phyloP scores from a whole-genome alignment of 2,329 filamentous ascomycete genomes.

The Lachnellula suecica region DNA sequence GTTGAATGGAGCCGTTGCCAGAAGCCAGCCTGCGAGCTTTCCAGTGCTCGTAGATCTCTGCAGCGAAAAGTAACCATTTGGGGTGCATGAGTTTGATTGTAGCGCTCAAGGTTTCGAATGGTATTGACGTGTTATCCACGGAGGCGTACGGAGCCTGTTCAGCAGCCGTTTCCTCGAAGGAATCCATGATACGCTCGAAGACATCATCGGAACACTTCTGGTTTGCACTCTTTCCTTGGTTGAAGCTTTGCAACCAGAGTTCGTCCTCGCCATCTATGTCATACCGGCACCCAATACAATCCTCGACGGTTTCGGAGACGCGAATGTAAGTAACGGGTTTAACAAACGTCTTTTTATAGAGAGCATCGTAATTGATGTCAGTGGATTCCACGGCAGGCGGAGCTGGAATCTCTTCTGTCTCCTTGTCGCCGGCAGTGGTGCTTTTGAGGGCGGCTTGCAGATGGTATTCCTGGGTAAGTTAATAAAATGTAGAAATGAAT shows the following conservation, averaged over 20 bases:
- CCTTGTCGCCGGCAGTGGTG: conserved; percentile 24
- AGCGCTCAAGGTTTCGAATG: conserved; percentile 70
- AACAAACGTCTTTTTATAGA: conserved; percentile 78
- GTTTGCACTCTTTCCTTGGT: conserved; percentile 66
- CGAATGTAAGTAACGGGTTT: conserved; percentile 93
- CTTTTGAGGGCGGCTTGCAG: conserved; percentile 33
- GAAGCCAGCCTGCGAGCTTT: conserved; percentile 64
- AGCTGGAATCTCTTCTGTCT: conserved; percentile 53
- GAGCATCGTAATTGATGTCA: conserved; percentile 78
- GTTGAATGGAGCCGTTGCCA: conserved; percentile 72
- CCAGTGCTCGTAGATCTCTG: conserved; percentile 89
- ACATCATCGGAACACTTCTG: conserved; percentile 80
- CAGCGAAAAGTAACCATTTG: conserved; percentile 57
- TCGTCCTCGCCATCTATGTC: conserved; percentile 93
- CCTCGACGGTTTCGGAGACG: conserved; percentile 97
- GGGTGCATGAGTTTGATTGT: conserved; percentile 34
- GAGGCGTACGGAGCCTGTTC: conserved; percentile 85
- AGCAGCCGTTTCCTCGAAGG: conserved; percentile 85
- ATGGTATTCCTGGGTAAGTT: conserved; percentile 33
- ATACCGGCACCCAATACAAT: conserved; percentile 87
- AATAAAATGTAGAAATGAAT: no score
- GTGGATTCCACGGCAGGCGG: conserved; percentile 61
- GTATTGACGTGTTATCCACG: conserved; percentile 83
- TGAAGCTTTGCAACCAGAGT: conserved; percentile 79
- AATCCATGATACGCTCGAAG: conserved; percentile 92